Conservation (phyloP, 768 basidiomycete species). For the Pisolithus microcarpus region DNA sequence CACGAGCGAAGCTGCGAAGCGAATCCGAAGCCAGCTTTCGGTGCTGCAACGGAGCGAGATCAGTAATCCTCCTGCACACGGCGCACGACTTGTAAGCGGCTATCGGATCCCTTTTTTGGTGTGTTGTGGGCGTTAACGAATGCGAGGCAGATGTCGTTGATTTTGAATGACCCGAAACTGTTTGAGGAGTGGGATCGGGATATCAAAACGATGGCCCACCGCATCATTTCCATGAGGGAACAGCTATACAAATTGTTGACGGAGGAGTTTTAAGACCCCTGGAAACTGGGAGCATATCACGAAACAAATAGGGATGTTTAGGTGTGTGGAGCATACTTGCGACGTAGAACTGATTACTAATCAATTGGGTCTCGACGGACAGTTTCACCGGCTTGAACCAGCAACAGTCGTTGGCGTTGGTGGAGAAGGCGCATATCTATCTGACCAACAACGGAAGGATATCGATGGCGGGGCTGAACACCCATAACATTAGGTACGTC, state of each 20-base stretch:
- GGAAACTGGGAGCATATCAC: constrained; percentile 96
- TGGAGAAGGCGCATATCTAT: constrained; percentile 74
- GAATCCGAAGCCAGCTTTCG: constrained; percentile 82
- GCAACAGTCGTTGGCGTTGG: constrained; percentile 58
- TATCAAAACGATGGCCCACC: constrained; percentile 71
- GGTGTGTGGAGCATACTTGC: constrained; percentile 35
- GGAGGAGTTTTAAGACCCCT: constrained; percentile 75
- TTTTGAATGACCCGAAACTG: constrained; percentile 66
- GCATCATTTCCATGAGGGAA: constrained; percentile 84
- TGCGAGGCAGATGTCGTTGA: constrained; percentile 56
- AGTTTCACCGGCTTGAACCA: constrained; percentile 81
- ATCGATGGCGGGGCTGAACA: constrained; percentile 91
- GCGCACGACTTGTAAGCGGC: constrained; percentile 72
- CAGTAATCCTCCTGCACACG: constrained; percentile 88
- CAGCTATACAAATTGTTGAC: constrained; percentile 63
- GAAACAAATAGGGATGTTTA: constrained; percentile 97
- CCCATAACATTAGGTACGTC: constrained; percentile 68
- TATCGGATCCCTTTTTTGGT: neutral
- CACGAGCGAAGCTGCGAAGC: constrained; percentile 55
- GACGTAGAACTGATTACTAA: constrained; percentile 7
- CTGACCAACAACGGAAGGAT: constrained; percentile 84
- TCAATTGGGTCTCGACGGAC: constrained; percentile 6
- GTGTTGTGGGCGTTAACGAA: constrained; percentile 1
- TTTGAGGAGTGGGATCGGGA: constrained; percentile 88
- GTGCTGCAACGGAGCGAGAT: constrained; percentile 92